A percentile compares a stretch with the other conserved stretches of the same genome.
Conservation (phyloP, 805 yeast species). For the Yarrowia sp. region DNA sequence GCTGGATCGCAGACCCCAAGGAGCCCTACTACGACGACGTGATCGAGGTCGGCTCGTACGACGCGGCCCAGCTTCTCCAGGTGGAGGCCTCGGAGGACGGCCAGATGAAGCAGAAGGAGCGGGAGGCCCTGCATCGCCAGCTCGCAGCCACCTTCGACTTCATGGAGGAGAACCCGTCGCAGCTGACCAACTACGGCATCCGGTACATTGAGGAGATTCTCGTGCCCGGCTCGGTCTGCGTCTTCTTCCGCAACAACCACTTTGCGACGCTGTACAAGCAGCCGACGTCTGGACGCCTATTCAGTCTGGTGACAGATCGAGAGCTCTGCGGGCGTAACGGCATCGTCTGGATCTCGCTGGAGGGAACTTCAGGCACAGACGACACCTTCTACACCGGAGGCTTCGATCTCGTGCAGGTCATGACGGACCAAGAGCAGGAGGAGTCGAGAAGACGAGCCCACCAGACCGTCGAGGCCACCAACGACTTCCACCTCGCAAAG, state of each 20-base stretch:
- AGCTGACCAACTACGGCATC: conserved; percentile 70
- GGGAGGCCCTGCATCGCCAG: conserved; percentile 30
- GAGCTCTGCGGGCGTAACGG: conserved; percentile 42
- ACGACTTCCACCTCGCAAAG: conserved; percentile 38
- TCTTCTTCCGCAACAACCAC: conserved; percentile 88
- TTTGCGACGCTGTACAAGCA: conserved; percentile 62
- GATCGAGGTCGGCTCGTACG: conserved; percentile 48
- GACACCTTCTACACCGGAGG: conserved; percentile 68
- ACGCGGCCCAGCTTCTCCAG: conserved; percentile 57
- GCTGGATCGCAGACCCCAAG: conserved; percentile 66
- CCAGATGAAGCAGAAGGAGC: conserved; percentile 31
- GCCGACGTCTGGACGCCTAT: conserved; percentile 47
- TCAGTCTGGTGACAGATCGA: conserved; percentile 68
- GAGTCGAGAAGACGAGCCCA: conserved; percentile 3
- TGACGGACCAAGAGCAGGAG: background rate
- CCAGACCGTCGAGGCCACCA: conserved; percentile 28
- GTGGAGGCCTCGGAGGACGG: conserved; percentile 46
- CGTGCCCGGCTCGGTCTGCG: conserved; percentile 54
- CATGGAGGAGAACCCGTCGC: conserved; percentile 64
- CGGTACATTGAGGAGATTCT: conserved; percentile 46
- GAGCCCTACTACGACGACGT: conserved; percentile 39
- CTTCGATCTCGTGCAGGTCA: conserved; percentile 40
- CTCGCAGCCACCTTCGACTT: conserved; percentile 43
- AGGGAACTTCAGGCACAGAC: conserved; percentile 63
- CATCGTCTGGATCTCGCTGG: conserved; percentile 82